Conservation (phyloP, 768 basidiomycete genomes). For the Phlegmacium glaucopus region DNA sequence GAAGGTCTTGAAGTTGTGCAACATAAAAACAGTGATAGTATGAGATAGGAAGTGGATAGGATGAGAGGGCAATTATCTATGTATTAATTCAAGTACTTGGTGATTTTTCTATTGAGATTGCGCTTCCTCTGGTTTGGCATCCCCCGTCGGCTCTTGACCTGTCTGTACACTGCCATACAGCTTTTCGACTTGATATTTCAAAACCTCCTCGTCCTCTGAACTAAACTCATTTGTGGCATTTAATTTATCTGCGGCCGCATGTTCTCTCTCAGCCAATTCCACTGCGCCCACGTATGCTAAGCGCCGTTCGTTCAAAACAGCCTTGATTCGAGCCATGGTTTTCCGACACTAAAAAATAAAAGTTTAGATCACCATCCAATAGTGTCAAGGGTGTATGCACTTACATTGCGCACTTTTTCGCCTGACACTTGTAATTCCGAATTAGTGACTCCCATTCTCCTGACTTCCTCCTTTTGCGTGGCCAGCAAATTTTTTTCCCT, state of each 20-base stretch:
- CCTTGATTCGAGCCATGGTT: conserved; percentile 96
- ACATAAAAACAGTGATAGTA: too few relatives aligned
- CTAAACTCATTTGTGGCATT: conserved; percentile 11
- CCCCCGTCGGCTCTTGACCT: too few relatives aligned
- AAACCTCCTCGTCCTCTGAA: conserved; percentile 15
- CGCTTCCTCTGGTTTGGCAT: too few relatives aligned
- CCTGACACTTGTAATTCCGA: conserved; percentile 26
- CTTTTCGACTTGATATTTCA: conserved; percentile 9
- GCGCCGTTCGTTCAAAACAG: conserved; percentile 86
- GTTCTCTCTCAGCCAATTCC: conserved; percentile 35
- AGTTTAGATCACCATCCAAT: conserved; percentile 1
- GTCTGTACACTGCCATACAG: not conserved
- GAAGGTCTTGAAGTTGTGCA: too few relatives aligned
- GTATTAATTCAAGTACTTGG: too few relatives aligned
- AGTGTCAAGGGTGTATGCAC: conserved; percentile 13
- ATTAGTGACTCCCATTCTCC: conserved; percentile 51
- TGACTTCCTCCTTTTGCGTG: conserved; percentile 78
- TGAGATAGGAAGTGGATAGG: too few relatives aligned
- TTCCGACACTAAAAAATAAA: conserved; percentile 68
- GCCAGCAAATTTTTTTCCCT: conserved; percentile 89
- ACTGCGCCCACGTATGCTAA: conserved; percentile 76
- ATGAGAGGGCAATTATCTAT: too few relatives aligned
- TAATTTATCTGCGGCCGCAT: conserved; percentile 14
- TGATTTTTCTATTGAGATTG: too few relatives aligned
- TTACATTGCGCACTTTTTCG: conserved; percentile 43